Percentiles rank a stretch among this genome's conserved stretches.
Evolutionary conservation across 805 yeast genomes (phyloP).

Genomic region (Saturnispora hagleri): DNA sequence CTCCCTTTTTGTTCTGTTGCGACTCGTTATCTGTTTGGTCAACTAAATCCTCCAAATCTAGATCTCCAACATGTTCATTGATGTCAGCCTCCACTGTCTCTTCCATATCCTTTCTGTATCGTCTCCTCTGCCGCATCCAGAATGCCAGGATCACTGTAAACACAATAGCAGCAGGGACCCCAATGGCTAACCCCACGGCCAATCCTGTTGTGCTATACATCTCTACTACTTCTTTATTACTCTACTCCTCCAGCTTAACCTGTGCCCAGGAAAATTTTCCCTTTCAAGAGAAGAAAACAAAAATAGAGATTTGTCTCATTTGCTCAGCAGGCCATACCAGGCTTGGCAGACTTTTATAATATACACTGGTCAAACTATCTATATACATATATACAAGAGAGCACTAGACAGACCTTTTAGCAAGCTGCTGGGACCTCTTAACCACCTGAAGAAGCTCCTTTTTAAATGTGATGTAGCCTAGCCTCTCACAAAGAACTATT

Average conservation of each 20-base stretch:
- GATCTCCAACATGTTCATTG: conserved; percentile 29
- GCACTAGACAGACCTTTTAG: background rate
- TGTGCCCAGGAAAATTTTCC: background rate
- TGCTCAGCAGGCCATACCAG: background rate
- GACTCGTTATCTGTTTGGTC: conserved; percentile 7
- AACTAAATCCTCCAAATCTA: conserved; percentile 27
- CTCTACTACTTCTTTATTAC: background rate
- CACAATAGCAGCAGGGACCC: conserved; percentile 38
- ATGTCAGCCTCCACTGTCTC: conserved; percentile 27
- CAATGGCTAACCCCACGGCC: conserved; percentile 47
- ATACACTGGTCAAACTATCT: background rate
- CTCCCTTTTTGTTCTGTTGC: background rate
- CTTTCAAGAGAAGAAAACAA: background rate
- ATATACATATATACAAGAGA: background rate
- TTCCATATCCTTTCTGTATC: conserved; percentile 30
- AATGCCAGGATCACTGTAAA: conserved; percentile 27
- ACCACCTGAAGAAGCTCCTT: conserved; percentile 21
- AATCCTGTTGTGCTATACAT: conserved; percentile 18
- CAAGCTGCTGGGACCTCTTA: conserved; percentile 8
- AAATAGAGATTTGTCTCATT: background rate
- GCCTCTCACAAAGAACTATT: conserved; percentile 29
- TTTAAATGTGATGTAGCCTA: conserved; percentile 36
- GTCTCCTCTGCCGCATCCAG: conserved; percentile 31
- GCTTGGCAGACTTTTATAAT: background rate
- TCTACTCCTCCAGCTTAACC: background rate